phyloP scores from a whole-genome alignment of 1,139 yeast genomes.

The Petasospora fabianii region DNA sequence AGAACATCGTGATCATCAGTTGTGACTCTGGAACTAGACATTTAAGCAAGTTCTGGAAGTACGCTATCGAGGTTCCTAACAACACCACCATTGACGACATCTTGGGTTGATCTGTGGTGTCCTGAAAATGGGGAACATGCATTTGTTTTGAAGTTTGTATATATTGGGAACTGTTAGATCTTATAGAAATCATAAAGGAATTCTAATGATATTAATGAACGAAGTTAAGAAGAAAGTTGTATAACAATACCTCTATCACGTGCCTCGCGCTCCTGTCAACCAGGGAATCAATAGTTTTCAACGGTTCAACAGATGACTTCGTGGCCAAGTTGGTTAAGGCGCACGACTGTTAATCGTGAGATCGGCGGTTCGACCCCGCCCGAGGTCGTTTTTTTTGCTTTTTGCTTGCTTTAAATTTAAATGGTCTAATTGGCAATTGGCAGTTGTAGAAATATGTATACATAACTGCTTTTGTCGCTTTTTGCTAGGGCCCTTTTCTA shows the following conservation, averaged over 20 bases:
- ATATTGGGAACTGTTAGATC: no score
- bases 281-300: no score
- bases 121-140: no score
- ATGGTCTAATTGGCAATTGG: neutral
- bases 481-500: no score
- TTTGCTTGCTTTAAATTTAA: neutral
- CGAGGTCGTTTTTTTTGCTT: conserved; percentile 31
- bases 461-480: neutral
- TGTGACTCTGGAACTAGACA: conserved; percentile 94
- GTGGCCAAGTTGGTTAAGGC: conserved; percentile 62
- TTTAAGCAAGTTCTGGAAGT: conserved; percentile 86
- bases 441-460: neutral
- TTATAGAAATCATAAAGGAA: no score
- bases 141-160: no score
- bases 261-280: no score
- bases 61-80: conserved; percentile 40
- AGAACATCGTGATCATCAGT: conserved; percentile 78
- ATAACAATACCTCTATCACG: no score
- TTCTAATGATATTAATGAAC: no score
- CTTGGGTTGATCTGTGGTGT: neutral
- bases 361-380: conserved; percentile 54
- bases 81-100: conserved; percentile 31
- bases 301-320: no score
- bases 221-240: no score
- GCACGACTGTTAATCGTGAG: conserved; percentile 58